A percentile compares a stretch with the other conserved stretches of the same genome.
phyloP scores from a whole-genome alignment of 345 rosid species.

The Psidium guajava region DNA sequence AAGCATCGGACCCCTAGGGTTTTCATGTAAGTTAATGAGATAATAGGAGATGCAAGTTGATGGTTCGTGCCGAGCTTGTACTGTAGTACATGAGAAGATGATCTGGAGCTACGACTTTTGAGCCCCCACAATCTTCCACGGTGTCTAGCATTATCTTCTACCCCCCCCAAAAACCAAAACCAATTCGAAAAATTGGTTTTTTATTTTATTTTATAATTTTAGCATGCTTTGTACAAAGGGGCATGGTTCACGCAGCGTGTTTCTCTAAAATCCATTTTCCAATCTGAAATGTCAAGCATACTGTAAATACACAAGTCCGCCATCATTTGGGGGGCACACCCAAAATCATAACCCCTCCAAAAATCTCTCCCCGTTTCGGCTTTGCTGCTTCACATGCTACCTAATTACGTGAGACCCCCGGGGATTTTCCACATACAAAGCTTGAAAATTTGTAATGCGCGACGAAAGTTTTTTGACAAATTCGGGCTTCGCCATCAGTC shows the following conservation, averaged over 20 bases:
- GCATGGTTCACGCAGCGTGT: neutral
- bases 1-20: neutral
- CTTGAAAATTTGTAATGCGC: neutral
- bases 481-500: too few relatives aligned
- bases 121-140: too few relatives aligned
- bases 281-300: neutral
- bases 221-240: neutral
- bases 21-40: neutral
- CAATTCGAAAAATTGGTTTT: neutral
- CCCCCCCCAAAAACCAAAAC: too few relatives aligned
- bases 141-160: neutral
- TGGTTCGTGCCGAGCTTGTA: neutral
- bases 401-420: too few relatives aligned
- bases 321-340: neutral
- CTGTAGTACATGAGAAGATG: neutral
- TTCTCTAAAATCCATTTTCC: neutral
- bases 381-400: neutral
- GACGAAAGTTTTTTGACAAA: too few relatives aligned
- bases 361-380: fast-evolving
- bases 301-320: too few relatives aligned
- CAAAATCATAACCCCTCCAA: neutral
- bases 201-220: too few relatives aligned
- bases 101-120: neutral
- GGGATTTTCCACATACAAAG: neutral
- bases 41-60: neutral